Evolutionary conservation across 2,329 filamentous ascomycete species (phyloP), one percentile per base, ranked within the genome.

Genomic region (Penicillium sp.): DNA sequence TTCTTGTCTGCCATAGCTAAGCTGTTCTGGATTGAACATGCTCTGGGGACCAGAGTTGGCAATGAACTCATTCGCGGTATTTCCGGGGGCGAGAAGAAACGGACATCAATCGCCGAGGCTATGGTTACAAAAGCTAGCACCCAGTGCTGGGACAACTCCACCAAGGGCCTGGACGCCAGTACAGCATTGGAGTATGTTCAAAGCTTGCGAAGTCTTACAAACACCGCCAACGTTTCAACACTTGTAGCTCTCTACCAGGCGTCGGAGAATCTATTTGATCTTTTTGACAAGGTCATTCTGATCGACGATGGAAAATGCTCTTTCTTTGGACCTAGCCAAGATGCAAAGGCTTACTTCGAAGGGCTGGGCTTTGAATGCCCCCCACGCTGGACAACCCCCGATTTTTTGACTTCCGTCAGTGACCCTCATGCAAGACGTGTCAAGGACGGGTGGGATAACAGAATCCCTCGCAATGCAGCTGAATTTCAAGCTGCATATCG

Each of bases 101-200:
- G 91, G 68, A 90, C 95, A 6, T 89, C 86, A 42, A 91, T 94
- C 58, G 89, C 88, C 1, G 90, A 94, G 72, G 90, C 89, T 61
- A 81, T 87, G 56, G 77, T 91, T 12, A 86, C 86, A 16, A 75
- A 75, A n/a, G 82, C 84, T 2, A 85, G 80, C 40, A 77, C 83
- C 2, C 86, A 89, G 68, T 87, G 86, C 57, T 94, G 90, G 89
- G 90, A 88, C 57, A 90, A 90, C 60, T 86, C 81, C 25, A 92
- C 89, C 0, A 80, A 83, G 49, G 89, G 89, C 12, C 78, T 93
- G 1, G 89, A 92, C 69, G 85, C 86, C 0, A 85, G 85, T 8
- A 91, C 86, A 0, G 89, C 89, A 0, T 72, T 90, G 38, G 86
- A 90, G 63, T 92, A 91, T 57, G 86, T 88, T 6, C 80, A 87